Evolutionary conservation across 2,329 filamentous ascomycete species (phyloP).

Genomic region (Calonectria pseudoturangicola): DNA sequence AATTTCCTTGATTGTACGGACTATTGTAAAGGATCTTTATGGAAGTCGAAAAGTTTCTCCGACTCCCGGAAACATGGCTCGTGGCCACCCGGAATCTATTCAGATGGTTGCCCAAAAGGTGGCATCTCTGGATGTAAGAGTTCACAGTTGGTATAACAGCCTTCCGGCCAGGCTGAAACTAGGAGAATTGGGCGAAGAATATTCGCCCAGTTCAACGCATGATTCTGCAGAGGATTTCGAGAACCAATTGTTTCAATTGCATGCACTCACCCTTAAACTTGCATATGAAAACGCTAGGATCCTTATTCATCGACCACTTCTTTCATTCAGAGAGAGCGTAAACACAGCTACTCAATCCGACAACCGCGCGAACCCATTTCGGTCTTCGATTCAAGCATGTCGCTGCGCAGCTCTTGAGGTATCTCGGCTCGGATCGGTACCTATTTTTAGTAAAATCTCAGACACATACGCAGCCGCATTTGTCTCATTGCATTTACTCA

Average conservation of each 20-base stretch:
- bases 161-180: conserved; percentile 26
- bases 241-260: conserved; percentile 53
- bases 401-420: conserved; percentile 52
- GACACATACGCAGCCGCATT: conserved; percentile 53
- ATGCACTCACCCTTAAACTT: conserved; percentile 57
- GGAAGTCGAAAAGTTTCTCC: conserved; percentile 3
- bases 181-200: not conserved
- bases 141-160: conserved; percentile 23
- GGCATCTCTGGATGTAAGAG: not conserved
- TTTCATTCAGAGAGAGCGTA: conserved; percentile 30
- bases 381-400: conserved; percentile 41
- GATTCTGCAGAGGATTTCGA: conserved; percentile 30
- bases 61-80: not conserved
- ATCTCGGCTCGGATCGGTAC: conserved; percentile 39
- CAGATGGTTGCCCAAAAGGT: conserved; percentile 26
- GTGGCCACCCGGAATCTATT: not conserved
- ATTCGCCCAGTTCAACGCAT: not conserved
- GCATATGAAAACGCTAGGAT: conserved; percentile 60
- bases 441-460: conserved; percentile 42
- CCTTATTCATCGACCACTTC: conserved; percentile 51
- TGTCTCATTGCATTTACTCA: conserved; percentile 52
- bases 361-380: conserved; percentile 39
- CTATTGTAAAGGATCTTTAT: conserved; percentile 42
- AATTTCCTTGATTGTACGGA: conserved; percentile 46
- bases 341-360: not conserved